Evolutionary conservation across 768 basidiomycete genomes (phyloP), one percentile per base, ranked within the genome.

Genomic region (Boletus subparvulus): DNA sequence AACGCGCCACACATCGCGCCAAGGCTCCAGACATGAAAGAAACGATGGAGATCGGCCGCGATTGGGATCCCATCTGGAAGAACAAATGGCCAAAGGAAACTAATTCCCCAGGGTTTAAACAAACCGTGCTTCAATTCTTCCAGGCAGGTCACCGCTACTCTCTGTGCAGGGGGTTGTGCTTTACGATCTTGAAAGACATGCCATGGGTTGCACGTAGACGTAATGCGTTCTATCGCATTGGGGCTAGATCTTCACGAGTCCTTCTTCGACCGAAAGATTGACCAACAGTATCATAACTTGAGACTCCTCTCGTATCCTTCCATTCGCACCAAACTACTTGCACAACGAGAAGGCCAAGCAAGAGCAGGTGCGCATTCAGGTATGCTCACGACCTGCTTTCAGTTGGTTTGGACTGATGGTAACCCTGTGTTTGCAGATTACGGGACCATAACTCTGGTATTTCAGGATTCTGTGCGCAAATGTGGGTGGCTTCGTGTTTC

Each of bases 221-320:
- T 94, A 41, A 93, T 95, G 90, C 81, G 87, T n/a, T 85, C 91
- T 4, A 83, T 95, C 63, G 93, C 92, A 1, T 71, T 93, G 14
- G 92, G 92, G 4, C 77, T 94, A 36, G 81, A 83, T 33, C 80
- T 94, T 26, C 77, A 84, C 6, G 90, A 92, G 68, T 61, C 66
- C 30, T 94, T 85, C 72, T 94, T 95, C 52, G 89, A 93, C 65
- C 69, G 78, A 46, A 86, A 83, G 71, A 83, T 92, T 37, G 67
- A 90, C 63, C 83, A 89, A 59, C 87, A 91, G 71, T 85, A 79
- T 60, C 92, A 94, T 66, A 94, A 92, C 67, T 72, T 95, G 41
- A 80, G 92, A 28, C 78, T 94, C 32, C 73, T 94, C 26, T 88
- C 86, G 9, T 94, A 94, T 68, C 92, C 92, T 24, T 75, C 90